phyloP scores from a whole-genome alignment of 495 filamentous ascomycete species.

The Podospora sp. region DNA sequence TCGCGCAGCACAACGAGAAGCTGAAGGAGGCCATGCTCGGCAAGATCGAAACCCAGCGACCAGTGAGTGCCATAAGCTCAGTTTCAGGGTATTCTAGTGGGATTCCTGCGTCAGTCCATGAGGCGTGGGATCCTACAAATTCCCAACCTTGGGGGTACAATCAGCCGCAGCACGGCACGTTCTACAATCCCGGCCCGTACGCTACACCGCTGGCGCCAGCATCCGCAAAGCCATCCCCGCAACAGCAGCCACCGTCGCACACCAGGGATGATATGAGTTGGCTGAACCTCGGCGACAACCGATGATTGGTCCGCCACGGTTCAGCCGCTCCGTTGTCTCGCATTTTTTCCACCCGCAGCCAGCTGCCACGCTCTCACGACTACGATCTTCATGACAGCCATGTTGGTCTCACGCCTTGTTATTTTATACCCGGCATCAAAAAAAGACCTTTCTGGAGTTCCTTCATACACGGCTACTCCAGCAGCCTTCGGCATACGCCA shows the following conservation, averaged over 20 bases:
- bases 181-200: slow-evolving; percentile 50
- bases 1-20: slow-evolving; percentile 54
- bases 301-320: neutral
- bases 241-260: slow-evolving; percentile 28
- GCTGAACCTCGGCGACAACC: slow-evolving; percentile 61
- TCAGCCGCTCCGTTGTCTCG: neutral
- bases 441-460: slow-evolving; percentile 13
- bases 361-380: slow-evolving; percentile 14
- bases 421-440: slow-evolving; percentile 11
- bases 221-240: slow-evolving; percentile 34
- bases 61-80: slow-evolving; percentile 55
- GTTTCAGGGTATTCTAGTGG: slow-evolving; percentile 61
- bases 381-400: slow-evolving; percentile 9
- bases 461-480: neutral
- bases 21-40: slow-evolving; percentile 63
- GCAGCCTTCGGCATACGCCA: slow-evolving; percentile 4
- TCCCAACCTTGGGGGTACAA: slow-evolving; percentile 49
- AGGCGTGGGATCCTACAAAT: slow-evolving; percentile 54
- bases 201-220: slow-evolving; percentile 43
- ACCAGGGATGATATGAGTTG: slow-evolving; percentile 69
- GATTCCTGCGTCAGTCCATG: slow-evolving; percentile 55
- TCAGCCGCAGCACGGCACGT: slow-evolving; percentile 53
- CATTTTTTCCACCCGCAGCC: neutral
- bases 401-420: neutral
- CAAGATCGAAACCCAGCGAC: slow-evolving; percentile 58